Percentiles rank a stretch among this genome's conserved stretches.
Conservation (phyloP, 1,284 basidiomycete species). For the Apiotrichum veenhuisii region DNA sequence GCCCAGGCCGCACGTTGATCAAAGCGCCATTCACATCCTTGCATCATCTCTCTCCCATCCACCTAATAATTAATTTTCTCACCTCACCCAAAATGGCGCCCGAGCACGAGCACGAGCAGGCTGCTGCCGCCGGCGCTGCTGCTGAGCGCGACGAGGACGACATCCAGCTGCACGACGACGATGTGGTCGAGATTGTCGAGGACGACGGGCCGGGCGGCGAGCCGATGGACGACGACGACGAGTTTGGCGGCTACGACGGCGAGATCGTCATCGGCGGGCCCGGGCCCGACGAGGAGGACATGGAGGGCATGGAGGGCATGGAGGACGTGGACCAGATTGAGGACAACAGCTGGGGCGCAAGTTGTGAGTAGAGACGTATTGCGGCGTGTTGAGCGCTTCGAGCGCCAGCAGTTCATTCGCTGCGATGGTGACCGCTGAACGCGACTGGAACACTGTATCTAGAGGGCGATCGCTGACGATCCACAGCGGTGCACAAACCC, state of each 20-base stretch:
- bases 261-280: conserved; percentile 50
- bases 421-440: too few species aligned
- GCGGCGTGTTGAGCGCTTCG: too few species aligned
- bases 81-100: conserved; percentile 2
- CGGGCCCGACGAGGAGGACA: conserved; percentile 31
- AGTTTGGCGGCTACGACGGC: conserved; percentile 52
- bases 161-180: conserved; percentile 42
- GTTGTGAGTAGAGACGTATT: conserved; percentile 21
- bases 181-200: conserved; percentile 50
- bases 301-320: conserved; percentile 18
- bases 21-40: too few species aligned
- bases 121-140: background rate
- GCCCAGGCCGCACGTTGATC: too few species aligned
- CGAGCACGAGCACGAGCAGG: conserved; percentile 2
- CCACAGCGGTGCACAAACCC: conserved; percentile 42
- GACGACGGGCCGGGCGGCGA: conserved; percentile 62
- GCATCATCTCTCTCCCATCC: background rate
- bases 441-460: too few species aligned
- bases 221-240: conserved; percentile 54
- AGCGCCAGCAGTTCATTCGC: too few species aligned
- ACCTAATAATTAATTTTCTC: background rate
- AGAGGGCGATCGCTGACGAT: conserved; percentile 1
- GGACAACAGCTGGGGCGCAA: conserved; percentile 29
- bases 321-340: conserved; percentile 22
- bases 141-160: conserved; percentile 29